A percentile compares a stretch with the other conserved stretches of the same genome.
Evolutionary conservation across 352 stramenopile genomes (phyloP).

Genomic region (Pelagophyceae sp.): DNA sequence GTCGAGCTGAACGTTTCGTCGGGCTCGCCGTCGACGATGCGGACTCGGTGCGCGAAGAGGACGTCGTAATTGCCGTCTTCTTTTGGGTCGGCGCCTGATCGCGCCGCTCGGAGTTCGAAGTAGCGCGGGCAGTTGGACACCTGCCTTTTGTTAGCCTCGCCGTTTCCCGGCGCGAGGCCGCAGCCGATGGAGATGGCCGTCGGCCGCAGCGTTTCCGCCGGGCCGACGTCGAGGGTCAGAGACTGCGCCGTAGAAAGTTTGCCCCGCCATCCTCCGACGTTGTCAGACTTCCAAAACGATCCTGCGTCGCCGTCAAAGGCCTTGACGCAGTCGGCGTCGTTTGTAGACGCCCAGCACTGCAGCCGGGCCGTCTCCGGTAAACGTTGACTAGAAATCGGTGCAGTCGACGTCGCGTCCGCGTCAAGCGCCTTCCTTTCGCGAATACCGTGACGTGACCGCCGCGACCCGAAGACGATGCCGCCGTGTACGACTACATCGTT

Average conservation of each 20-base stretch:
- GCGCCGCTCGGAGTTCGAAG: neutral
- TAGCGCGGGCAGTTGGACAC: neutral
- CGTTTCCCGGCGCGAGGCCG: neutral
- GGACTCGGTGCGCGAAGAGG: slow-evolving; percentile 4
- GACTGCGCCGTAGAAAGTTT: neutral
- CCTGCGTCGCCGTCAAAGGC: neutral
- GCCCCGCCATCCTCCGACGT: slow-evolving; percentile 3
- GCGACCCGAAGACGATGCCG: neutral
- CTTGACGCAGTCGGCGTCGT: neutral
- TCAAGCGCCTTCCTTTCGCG: neutral
- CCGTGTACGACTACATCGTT: neutral
- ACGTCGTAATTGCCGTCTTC: neutral
- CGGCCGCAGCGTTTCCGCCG: neutral
- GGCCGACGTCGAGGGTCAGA: neutral
- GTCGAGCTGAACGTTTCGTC: neutral
- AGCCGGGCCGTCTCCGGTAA: neutral
- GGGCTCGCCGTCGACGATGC: neutral
- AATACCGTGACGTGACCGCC: neutral
- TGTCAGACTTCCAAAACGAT: neutral
- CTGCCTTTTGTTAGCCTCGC: too few species aligned
- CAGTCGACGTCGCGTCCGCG: too few species aligned
- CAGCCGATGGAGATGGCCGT: neutral
- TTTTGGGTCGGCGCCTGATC: neutral
- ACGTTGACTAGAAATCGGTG: too few species aligned
- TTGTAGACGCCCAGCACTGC: slow-evolving; percentile 13